phyloP scores from a whole-genome alignment of 164 flowering plant genomes.

The Annona cherimola region DNA sequence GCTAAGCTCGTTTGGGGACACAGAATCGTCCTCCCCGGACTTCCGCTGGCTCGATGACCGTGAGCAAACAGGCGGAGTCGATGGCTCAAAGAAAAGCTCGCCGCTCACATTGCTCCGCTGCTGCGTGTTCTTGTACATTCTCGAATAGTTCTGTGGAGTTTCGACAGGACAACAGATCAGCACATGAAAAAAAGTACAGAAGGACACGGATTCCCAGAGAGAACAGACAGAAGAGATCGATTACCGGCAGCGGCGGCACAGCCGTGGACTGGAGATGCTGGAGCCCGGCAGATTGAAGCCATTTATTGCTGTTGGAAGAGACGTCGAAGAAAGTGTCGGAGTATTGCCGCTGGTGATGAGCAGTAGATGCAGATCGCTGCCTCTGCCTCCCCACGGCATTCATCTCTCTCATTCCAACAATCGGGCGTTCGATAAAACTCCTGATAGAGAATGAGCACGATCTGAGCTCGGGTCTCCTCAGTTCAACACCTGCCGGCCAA shows the following conservation, averaged over 20 bases:
- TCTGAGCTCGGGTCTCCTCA: background rate
- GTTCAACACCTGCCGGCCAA: background rate
- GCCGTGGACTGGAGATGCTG: constrained; percentile 49
- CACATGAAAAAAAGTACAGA: background rate
- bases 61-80: constrained; percentile 44
- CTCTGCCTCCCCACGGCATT: constrained; percentile 55
- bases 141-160: constrained; percentile 44
- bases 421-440: background rate
- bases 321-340: constrained; percentile 59
- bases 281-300: constrained; percentile 65
- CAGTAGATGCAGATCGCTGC: constrained; percentile 57
- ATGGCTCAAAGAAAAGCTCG: constrained; percentile 55
- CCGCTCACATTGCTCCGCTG: constrained; percentile 44
- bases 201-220: background rate
- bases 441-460: background rate
- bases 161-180: constrained; percentile 3
- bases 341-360: constrained; percentile 75
- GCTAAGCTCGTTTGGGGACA: constrained; percentile 59
- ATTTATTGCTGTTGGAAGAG: constrained; percentile 44
- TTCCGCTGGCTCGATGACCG: constrained; percentile 42
- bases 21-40: constrained; percentile 36
- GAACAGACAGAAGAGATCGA: background rate
- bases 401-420: constrained; percentile 25
- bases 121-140: constrained; percentile 41
- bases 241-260: constrained; percentile 35